Evolutionary conservation across 2,329 filamentous ascomycete species (phyloP), one percentile per base, ranked within the genome.

Genomic region (Ascochyta clinopodiicola): DNA sequence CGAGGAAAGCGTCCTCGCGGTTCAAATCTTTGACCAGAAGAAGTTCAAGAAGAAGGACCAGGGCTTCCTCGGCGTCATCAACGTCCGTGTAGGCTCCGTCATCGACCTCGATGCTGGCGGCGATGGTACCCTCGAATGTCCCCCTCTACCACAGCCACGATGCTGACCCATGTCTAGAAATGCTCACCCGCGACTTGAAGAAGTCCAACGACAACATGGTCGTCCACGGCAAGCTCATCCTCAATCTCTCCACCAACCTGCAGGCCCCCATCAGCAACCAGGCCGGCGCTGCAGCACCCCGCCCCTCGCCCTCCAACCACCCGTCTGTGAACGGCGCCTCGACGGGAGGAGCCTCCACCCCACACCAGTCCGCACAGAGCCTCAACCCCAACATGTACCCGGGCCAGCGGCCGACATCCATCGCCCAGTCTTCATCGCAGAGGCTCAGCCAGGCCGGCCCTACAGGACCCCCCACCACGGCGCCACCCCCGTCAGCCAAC

Each of bases 1-100:
- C 59, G 95, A 99, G 75, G 94, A 96, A 71, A 96, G 93, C 76
- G 97, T 99, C 71, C 84, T 99, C 43, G 95, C 95, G 7, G 93
- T 99, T 42, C 95, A 99, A 75, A 96, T 99, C 51, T 99, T 99
- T 75, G 95, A 99, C 78, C 95, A 99, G 79, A 97, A 97, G 82
- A 99, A 99, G 81, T 99, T 99, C 81, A 99, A 99, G 84, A 99
- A 99, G 86, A 99, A 98, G 92, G 95, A 99, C 69, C 95, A 99
- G 76, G 95, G 95, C 8, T 99, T 99, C 74, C 83, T 99, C 6
- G 95, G 95, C 54, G 95, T 99, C 50, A 97, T 99, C 72, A 99
- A 99, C 75, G 90, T 99, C 68, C 89, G 93, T 56, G 89, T 99
- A 65, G 95, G 95, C 68, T 93, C 96, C 82, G 90, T 95, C 35